Conservation (phyloP, 257 asterid species). For the Echites panduratus region DNA sequence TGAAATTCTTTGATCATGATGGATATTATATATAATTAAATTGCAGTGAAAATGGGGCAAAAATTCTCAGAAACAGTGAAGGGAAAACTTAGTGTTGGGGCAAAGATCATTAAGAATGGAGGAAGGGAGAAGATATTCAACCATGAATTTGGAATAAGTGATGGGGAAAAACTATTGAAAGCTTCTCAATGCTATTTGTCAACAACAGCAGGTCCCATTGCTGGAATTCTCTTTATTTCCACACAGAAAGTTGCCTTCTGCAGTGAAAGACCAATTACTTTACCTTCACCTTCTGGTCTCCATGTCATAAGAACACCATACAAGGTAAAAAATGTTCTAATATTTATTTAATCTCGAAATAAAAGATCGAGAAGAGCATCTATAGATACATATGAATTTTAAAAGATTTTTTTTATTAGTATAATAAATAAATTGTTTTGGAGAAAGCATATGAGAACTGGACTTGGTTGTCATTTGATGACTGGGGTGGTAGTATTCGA, state of each 20-base stretch:
- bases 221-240: constrained; percentile 72
- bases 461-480: no score
- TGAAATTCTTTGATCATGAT: no score
- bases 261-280: constrained; percentile 66
- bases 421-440: no score
- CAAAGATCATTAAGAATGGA: constrained; percentile 59
- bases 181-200: constrained; percentile 88
- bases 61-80: constrained; percentile 68
- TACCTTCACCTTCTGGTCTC: constrained; percentile 42
- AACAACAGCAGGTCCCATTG: constrained; percentile 86
- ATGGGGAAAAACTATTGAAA: constrained; percentile 57
- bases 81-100: constrained; percentile 77
- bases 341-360: no score
- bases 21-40: not conserved
- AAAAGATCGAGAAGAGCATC: no score
- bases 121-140: constrained; percentile 67
- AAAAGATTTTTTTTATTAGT: no score
- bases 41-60: constrained; percentile 60
- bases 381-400: no score
- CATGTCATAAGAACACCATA: constrained; percentile 40
- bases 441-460: no score
- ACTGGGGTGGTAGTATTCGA: no score
- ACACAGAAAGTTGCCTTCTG: constrained; percentile 59
- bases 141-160: constrained; percentile 42
- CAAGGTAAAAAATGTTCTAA: no score